phyloP scores from a whole-genome alignment of 352 stramenopile species.

The Pythium scleroteichum region DNA sequence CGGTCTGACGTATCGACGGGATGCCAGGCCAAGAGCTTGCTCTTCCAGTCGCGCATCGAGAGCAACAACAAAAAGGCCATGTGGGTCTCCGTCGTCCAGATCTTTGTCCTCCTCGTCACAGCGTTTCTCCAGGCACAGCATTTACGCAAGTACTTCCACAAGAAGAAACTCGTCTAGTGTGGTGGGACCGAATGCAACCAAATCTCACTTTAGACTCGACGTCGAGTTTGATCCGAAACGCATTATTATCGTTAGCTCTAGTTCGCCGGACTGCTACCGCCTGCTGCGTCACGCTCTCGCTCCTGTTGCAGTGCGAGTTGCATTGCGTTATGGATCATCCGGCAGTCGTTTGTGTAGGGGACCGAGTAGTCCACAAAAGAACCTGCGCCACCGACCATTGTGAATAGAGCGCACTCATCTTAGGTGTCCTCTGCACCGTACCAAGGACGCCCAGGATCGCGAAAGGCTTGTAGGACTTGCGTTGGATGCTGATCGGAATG shows the following conservation, averaged over 20 bases:
- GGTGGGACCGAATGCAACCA: too few species aligned
- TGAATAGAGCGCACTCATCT: background rate
- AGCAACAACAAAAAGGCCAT: slow-evolving; percentile 77
- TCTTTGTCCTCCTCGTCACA: slow-evolving; percentile 62
- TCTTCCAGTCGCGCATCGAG: slow-evolving; percentile 72
- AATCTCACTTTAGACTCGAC: too few species aligned
- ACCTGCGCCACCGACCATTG: slow-evolving; percentile 30
- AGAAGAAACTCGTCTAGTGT: slow-evolving; percentile 83
- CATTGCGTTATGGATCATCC: slow-evolving; percentile 78
- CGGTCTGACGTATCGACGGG: background rate
- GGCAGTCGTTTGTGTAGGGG: slow-evolving; percentile 80
- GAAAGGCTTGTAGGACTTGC: slow-evolving; percentile 80
- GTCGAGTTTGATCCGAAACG: background rate
- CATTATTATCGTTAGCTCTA: background rate
- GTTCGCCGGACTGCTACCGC: slow-evolving; percentile 2
- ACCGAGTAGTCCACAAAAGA: slow-evolving; percentile 87
- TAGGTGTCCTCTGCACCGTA: slow-evolving; percentile 21
- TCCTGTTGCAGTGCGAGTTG: slow-evolving; percentile 71
- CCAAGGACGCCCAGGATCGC: slow-evolving; percentile 74
- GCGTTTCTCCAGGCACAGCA: slow-evolving; percentile 81
- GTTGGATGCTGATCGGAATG: slow-evolving; percentile 82
- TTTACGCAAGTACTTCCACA: slow-evolving; percentile 79
- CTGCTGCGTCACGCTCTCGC: slow-evolving; percentile 37
- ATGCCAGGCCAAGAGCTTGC: slow-evolving; percentile 61
- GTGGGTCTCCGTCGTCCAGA: slow-evolving; percentile 86